Conservation (phyloP, 108 stramenopile species). For the Fistulifera solaris region DNA sequence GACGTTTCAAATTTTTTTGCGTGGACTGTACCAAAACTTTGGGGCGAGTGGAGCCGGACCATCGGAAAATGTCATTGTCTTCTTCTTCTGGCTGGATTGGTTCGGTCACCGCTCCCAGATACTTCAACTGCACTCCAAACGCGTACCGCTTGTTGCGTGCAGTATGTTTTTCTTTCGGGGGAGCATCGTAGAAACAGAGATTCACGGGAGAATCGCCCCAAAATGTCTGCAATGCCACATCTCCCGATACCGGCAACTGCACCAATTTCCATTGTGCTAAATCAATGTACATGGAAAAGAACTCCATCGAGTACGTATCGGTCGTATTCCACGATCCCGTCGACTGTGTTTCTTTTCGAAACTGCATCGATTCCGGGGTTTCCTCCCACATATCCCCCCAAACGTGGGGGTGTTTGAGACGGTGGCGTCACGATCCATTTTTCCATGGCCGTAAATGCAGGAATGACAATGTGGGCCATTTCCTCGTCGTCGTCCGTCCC, state of each 20-base stretch:
- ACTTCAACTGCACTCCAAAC: conserved; percentile 16
- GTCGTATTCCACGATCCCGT: conserved; percentile 43
- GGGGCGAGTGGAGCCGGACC: background rate
- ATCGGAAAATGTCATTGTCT: background rate
- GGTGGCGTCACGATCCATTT: conserved; percentile 45
- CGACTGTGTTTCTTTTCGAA: conserved; percentile 23
- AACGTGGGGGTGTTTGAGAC: conserved; percentile 40
- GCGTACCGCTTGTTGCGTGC: conserved; percentile 15
- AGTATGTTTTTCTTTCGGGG: conserved; percentile 8
- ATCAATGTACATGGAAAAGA: conserved; percentile 75
- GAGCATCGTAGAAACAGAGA: conserved; percentile 30
- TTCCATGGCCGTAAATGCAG: conserved; percentile 44
- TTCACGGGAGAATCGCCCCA: conserved; percentile 57
- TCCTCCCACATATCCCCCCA: conserved; percentile 34
- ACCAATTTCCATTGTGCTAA: conserved; percentile 59
- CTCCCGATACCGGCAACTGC: conserved; percentile 49
- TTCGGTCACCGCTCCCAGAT: no score
- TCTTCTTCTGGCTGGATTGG: conserved; percentile 1
- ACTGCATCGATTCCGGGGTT: conserved; percentile 23
- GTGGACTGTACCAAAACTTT: no score
- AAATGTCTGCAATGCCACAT: conserved; percentile 55
- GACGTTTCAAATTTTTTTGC: no score
- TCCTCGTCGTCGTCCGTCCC: conserved; percentile 48
- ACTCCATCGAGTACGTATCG: conserved; percentile 58
- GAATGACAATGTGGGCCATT: conserved; percentile 58